phyloP scores from a whole-genome alignment of 371 early-diverging fungal species.

The Mortierella sp. region DNA sequence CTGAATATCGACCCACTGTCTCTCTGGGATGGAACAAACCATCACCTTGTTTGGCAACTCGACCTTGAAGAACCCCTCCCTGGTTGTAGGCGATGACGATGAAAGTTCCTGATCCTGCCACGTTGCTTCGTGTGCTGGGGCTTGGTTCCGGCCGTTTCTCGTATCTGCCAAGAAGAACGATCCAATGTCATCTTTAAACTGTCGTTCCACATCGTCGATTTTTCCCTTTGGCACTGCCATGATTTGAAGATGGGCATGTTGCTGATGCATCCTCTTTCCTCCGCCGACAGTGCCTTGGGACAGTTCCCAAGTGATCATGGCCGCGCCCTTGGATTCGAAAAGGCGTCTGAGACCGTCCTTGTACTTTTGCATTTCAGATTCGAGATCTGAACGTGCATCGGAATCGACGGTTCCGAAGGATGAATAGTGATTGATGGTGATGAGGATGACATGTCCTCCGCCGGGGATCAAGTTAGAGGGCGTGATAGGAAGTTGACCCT shows the following conservation, averaged over 20 bases:
- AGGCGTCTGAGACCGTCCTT: slow-evolving; percentile 62
- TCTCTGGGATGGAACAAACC: slow-evolving; percentile 59
- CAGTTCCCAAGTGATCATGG: slow-evolving; percentile 78
- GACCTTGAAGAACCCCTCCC: slow-evolving; percentile 67
- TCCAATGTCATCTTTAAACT: slow-evolving; percentile 25
- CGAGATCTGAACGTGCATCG: slow-evolving; percentile 56
- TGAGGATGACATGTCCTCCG: slow-evolving; percentile 77
- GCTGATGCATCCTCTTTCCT: slow-evolving; percentile 62
- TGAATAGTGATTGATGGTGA: slow-evolving; percentile 79
- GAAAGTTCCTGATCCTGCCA: slow-evolving; percentile 61
- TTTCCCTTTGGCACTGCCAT: slow-evolving; percentile 60
- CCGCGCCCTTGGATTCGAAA: slow-evolving; percentile 63
- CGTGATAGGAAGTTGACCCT: slow-evolving; percentile 63
- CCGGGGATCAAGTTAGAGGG: slow-evolving; percentile 62
- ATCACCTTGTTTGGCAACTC: slow-evolving; percentile 68
- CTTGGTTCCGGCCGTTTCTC: slow-evolving; percentile 30
- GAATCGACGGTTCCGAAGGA: slow-evolving; percentile 61
- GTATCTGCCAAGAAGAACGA: slow-evolving; percentile 55
- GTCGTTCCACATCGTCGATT: slow-evolving; percentile 48
- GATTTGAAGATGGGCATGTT: slow-evolving; percentile 79
- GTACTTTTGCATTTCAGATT: slow-evolving; percentile 70
- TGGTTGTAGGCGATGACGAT: slow-evolving; percentile 15
- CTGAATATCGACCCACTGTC: slow-evolving; percentile 72
- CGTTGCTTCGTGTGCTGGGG: not conserved
- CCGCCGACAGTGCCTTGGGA: slow-evolving; percentile 59